Conservation (phyloP, 768 basidiomycete genomes). For the Candolleomyces aberdarensis region DNA sequence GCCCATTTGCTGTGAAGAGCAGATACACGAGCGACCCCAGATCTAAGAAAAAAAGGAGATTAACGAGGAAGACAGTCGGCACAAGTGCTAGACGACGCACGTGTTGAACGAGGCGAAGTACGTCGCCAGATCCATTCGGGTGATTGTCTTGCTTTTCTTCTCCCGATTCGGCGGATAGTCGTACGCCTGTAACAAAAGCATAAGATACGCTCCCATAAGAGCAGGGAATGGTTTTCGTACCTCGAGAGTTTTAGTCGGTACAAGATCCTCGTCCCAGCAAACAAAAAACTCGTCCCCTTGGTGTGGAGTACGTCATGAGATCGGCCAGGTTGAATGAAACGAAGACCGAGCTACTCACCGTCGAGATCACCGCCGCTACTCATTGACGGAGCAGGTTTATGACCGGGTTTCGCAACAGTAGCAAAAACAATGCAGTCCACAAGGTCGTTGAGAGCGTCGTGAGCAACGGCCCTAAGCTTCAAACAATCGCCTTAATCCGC, state of each 20-base stretch:
- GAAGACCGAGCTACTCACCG: conserved; percentile 26
- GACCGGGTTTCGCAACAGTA: conserved; percentile 51
- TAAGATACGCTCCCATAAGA: background rate
- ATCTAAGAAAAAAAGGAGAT: conserved; percentile 27
- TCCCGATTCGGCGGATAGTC: conserved; percentile 67
- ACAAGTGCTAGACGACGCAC: conserved; percentile 28
- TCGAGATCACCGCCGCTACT: conserved; percentile 68
- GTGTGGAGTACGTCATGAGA: background rate
- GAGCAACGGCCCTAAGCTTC: conserved; percentile 57
- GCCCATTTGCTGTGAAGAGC: conserved; percentile 62
- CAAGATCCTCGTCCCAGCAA: conserved; percentile 64
- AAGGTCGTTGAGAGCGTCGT: conserved; percentile 49
- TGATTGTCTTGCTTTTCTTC: conserved; percentile 41
- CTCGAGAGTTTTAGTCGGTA: conserved; percentile 53
- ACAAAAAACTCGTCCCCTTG: conserved; percentile 66
- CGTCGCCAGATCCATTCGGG: conserved; percentile 55
- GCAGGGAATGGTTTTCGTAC: conserved; percentile 24
- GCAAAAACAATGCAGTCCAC: conserved; percentile 71
- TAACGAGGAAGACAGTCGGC: background rate
- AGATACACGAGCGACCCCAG: conserved; percentile 54
- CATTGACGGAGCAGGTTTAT: conserved; percentile 65
- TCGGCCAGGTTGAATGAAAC: background rate
- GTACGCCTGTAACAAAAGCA: conserved; percentile 44
- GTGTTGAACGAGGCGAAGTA: conserved; percentile 66
- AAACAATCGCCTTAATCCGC: conserved; percentile 50